Evolutionary conservation across 176 grass and related monocot species (phyloP).

Genomic region (Alloteropsis semialata): DNA sequence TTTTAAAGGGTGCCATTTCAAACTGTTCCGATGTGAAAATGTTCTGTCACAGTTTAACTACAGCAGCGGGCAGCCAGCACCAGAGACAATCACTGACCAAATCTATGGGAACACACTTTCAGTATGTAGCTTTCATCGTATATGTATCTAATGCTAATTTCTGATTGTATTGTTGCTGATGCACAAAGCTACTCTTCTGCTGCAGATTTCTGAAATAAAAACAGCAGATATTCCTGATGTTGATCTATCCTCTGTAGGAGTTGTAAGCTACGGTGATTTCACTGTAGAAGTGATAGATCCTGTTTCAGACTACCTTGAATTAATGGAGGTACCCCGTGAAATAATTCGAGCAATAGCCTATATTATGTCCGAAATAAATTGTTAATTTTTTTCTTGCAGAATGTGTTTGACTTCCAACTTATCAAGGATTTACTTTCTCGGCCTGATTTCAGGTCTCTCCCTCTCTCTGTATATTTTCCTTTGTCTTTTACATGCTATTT

Average conservation of each 20-base stretch:
- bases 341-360: background rate
- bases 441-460: constrained; percentile 72
- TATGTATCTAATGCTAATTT: constrained; percentile 8
- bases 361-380: constrained; percentile 15
- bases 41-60: constrained; percentile 76
- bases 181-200: constrained; percentile 16
- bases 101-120: constrained; percentile 94
- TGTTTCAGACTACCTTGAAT: constrained; percentile 85
- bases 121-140: constrained; percentile 33
- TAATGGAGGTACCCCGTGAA: constrained; percentile 72
- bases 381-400: constrained; percentile 37
- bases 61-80: constrained; percentile 89
- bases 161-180: background rate
- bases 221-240: constrained; percentile 73
- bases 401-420: constrained; percentile 94
- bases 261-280: constrained; percentile 65
- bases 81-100: constrained; percentile 78
- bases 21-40: constrained; percentile 3
- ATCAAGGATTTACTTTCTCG: constrained; percentile 76
- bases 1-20: background rate
- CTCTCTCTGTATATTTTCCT: background rate
- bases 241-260: constrained; percentile 67
- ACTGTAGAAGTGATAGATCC: constrained; percentile 80
- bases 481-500: background rate
- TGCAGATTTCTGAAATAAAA: constrained; percentile 92